A percentile compares a stretch with the other conserved stretches of the same genome.
phyloP scores from a whole-genome alignment of 495 filamentous ascomycete genomes.

The Trichocladium uniseriatum region DNA sequence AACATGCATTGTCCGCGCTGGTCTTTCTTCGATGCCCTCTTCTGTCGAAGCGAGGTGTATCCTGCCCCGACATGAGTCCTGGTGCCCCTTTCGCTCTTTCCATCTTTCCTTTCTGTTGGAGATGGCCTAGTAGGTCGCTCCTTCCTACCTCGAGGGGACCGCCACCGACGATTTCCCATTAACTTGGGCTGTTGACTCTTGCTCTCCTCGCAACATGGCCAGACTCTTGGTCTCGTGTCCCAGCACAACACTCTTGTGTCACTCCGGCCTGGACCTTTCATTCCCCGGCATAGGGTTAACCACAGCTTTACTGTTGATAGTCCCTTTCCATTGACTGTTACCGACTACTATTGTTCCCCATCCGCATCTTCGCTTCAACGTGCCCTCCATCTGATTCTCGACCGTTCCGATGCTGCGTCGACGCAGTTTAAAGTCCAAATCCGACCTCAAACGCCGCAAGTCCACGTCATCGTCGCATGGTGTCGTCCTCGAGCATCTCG shows the following conservation, averaged over 20 bases:
- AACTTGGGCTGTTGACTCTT: neutral
- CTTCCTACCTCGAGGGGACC: neutral
- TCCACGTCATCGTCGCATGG: slow-evolving; percentile 53
- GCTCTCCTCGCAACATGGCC: neutral
- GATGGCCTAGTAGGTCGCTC: too few relatives aligned
- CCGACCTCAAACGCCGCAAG: slow-evolving; percentile 47
- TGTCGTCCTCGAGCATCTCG: slow-evolving; percentile 38
- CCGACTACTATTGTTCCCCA: too few relatives aligned
- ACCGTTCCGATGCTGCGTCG: slow-evolving; percentile 38
- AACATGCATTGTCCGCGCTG: neutral
- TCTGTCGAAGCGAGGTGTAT: neutral
- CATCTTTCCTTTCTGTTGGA: too few relatives aligned
- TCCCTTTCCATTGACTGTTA: slow-evolving; percentile 1
- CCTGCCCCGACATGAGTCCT: too few relatives aligned
- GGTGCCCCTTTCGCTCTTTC: neutral
- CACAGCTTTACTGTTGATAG: slow-evolving; percentile 18
- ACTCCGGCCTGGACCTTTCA: slow-evolving; percentile 7
- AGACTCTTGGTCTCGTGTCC: neutral
- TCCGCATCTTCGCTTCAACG: slow-evolving; percentile 11
- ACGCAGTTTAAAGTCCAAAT: slow-evolving; percentile 31
- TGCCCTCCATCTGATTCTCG: slow-evolving; percentile 8
- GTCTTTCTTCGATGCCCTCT: neutral
- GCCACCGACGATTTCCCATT: neutral
- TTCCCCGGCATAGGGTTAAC: slow-evolving; percentile 16
- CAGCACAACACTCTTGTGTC: neutral